Percentiles rank a stretch among this genome's conserved stretches.
Evolutionary conservation across 148 eudicot genomes (phyloP).

Genomic region (Vaccinium corymbosum): DNA sequence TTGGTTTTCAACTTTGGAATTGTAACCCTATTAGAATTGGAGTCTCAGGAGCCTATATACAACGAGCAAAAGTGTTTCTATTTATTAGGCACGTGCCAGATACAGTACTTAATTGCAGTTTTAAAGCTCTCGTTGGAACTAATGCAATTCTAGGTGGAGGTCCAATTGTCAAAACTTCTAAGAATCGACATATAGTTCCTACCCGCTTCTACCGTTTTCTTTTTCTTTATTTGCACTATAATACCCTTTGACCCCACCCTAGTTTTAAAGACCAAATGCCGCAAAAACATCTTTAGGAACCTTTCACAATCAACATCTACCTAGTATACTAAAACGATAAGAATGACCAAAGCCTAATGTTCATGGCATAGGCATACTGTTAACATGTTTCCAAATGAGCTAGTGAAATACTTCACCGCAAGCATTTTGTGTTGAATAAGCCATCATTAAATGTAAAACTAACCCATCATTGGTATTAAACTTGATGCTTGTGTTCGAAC

Average conservation of each 20-base stretch:
- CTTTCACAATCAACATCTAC: background rate
- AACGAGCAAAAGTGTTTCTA: background rate
- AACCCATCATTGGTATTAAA: constrained; percentile 64
- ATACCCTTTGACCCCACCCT: background rate
- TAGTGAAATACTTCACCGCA: background rate
- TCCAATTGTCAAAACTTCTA: background rate
- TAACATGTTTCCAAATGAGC: background rate
- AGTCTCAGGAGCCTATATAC: background rate
- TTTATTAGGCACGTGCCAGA: background rate
- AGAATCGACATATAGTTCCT: background rate
- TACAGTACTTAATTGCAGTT: background rate
- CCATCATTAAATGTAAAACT: constrained; percentile 13
- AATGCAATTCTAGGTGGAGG: background rate
- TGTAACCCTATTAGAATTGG: background rate
- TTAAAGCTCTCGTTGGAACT: background rate
- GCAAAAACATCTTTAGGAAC: background rate
- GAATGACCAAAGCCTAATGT: background rate
- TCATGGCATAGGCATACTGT: background rate
- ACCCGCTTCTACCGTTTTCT: no score
- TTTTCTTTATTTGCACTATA: background rate
- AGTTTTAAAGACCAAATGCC: background rate
- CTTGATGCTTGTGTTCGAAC: constrained; percentile 43
- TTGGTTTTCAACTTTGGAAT: background rate
- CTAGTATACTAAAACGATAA: background rate
- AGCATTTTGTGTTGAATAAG: background rate